A percentile compares a stretch with the other conserved stretches of the same genome.
Conservation (phyloP, 768 basidiomycete species). For the Russula dissimulans region DNA sequence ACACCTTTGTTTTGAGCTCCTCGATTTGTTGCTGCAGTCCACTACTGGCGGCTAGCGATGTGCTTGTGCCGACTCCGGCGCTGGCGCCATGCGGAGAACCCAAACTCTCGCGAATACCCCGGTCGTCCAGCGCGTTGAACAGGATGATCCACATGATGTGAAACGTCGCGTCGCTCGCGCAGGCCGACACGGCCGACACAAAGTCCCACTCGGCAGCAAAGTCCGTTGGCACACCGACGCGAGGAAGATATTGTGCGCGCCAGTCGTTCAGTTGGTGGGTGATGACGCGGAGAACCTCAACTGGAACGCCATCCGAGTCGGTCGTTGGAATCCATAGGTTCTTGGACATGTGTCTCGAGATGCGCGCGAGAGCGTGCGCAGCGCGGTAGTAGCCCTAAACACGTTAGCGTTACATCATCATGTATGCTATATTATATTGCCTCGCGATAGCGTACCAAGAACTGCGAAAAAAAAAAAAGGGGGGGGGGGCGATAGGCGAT, state of each 20-base stretch:
- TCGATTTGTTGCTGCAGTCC: slow-evolving; percentile 41
- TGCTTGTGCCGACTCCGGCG: slow-evolving; percentile 24
- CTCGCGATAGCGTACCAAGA: slow-evolving; percentile 44
- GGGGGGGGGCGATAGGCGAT: neutral
- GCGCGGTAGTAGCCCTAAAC: slow-evolving; percentile 75
- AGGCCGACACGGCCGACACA: slow-evolving; percentile 60
- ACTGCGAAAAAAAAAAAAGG: slow-evolving; percentile 32
- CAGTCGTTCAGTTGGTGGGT: slow-evolving; percentile 54
- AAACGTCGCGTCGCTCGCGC: slow-evolving; percentile 82
- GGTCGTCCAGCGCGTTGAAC: slow-evolving; percentile 77
- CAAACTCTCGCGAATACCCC: slow-evolving; percentile 61
- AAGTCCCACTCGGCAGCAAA: slow-evolving; percentile 89
- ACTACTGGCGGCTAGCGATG: slow-evolving; percentile 29
- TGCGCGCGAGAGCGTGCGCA: slow-evolving; percentile 73
- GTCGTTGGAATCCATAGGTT: slow-evolving; percentile 74
- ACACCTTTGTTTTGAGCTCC: slow-evolving; percentile 55
- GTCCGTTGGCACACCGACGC: slow-evolving; percentile 80
- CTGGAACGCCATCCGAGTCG: slow-evolving; percentile 68
- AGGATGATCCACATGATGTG: slow-evolving; percentile 88
- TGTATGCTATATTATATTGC: neutral
- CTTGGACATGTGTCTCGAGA: slow-evolving; percentile 72
- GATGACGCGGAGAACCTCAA: slow-evolving; percentile 50
- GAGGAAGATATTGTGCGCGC: slow-evolving; percentile 64
- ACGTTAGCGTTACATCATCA: slow-evolving; percentile 13
- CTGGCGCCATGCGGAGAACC: slow-evolving; percentile 38